Evolutionary conservation across 2,329 filamentous ascomycete genomes (phyloP).

Genomic region (Hymenoscyphus scutula): DNA sequence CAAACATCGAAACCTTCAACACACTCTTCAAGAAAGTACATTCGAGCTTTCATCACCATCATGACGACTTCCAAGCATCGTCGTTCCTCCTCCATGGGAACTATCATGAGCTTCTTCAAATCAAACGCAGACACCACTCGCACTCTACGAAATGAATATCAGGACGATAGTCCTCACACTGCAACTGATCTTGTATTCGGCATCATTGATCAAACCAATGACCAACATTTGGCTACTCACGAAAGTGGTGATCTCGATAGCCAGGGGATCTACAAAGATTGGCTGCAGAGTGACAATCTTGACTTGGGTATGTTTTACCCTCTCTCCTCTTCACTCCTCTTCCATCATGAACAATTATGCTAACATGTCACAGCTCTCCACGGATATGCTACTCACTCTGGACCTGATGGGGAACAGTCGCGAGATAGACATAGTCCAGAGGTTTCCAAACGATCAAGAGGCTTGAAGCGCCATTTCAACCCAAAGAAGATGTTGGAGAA

Average conservation of each 20-base stretch:
- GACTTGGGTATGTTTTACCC: neutral
- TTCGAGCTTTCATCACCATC: constrained; percentile 8
- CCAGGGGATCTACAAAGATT: constrained; percentile 4
- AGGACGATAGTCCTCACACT: constrained; percentile 47
- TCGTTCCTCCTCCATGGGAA: constrained; percentile 18
- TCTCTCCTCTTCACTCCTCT: neutral
- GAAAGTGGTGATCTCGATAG: neutral
- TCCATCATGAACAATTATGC: neutral
- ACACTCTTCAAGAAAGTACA: constrained; percentile 1
- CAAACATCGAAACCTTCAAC: neutral
- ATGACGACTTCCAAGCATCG: constrained; percentile 8
- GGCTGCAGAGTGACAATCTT: constrained; percentile 4
- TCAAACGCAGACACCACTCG: constrained; percentile 19
- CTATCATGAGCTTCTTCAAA: constrained; percentile 20
- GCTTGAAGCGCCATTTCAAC: neutral
- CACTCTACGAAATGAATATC: constrained; percentile 39
- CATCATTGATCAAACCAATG: neutral
- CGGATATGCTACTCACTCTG: neutral
- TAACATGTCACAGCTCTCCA: neutral
- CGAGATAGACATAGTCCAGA: constrained; percentile 1
- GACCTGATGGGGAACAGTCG: neutral
- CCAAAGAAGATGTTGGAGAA: neutral
- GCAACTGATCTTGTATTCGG: constrained; percentile 44
- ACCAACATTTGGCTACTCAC: neutral
- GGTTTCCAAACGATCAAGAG: neutral